A percentile compares a stretch with the other conserved stretches of the same genome.
These are phyloP conservation scores for Nidula microcarpa DNA, from an alignment of 768 basidiomycete genomes.

Conservation along the genomic window DNA sequence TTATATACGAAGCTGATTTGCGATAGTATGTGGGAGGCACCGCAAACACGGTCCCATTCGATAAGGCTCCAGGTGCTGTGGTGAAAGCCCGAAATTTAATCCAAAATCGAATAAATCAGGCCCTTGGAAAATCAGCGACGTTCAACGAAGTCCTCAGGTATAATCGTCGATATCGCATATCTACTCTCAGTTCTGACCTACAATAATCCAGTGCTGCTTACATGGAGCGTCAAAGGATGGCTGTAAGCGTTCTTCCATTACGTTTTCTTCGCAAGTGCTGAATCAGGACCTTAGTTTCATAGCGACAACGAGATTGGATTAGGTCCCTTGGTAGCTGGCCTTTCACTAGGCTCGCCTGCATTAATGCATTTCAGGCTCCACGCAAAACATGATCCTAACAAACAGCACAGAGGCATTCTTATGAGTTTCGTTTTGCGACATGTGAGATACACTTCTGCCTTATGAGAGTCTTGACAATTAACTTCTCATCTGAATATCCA, in stretches of 20 bases:
- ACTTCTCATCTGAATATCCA: slow-evolving; percentile 16
- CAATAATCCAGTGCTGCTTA: slow-evolving; percentile 57
- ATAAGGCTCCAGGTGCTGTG: slow-evolving; percentile 56
- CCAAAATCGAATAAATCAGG: slow-evolving; percentile 44
- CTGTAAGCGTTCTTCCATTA: slow-evolving; percentile 40
- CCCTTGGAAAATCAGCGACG: slow-evolving; percentile 29
- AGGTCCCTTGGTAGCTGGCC: slow-evolving; percentile 68
- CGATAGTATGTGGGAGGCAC: slow-evolving; percentile 75
- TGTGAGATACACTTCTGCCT: slow-evolving; percentile 30
- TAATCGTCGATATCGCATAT: not conserved
- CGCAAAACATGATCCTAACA: slow-evolving; percentile 26
- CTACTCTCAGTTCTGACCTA: not conserved
- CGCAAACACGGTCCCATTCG: slow-evolving; percentile 66
- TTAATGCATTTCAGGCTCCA: slow-evolving; percentile 74
- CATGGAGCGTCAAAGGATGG: slow-evolving; percentile 84
- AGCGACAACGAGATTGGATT: slow-evolving; percentile 75
- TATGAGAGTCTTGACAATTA: not conserved
- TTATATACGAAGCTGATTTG: not conserved
- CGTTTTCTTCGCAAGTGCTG: not conserved
- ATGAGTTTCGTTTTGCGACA: slow-evolving; percentile 64
- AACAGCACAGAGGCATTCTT: slow-evolving; percentile 29
- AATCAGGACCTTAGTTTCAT: slow-evolving; percentile 52
- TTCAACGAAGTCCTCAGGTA: slow-evolving; percentile 80
- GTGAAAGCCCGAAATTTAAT: slow-evolving; percentile 56
- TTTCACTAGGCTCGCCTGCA: slow-evolving; percentile 76